Base-by-base conservation (phyloP, 495 filamentous ascomycete species). In the Immersiella caudata region DNA sequence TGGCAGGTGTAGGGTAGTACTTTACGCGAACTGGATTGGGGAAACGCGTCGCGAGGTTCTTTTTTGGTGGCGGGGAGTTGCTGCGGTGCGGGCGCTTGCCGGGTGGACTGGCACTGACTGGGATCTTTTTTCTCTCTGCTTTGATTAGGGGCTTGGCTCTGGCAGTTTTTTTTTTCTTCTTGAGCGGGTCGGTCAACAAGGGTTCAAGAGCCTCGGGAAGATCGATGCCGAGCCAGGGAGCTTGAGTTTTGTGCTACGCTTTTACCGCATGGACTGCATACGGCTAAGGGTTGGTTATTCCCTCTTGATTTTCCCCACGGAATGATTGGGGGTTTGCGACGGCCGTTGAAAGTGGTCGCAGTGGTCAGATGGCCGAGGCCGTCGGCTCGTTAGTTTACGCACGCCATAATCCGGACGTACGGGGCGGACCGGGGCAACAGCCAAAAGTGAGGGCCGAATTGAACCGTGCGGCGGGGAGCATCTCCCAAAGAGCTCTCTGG, bases 371-470 rank as follows among this genome's bases (percentile, higher is more conserved):
- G 40, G 40, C 40, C 40, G 40, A 46, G 40, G 16, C 40, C 16
- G 40, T 12, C 40, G 11, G 9, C 40, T 46, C 40, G 40, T 46
- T 12, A 18, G 11, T 46, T 18, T 12, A 46, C 40, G 40, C 40
- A 46, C 40, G 40, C 9, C 40, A 46, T 46, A 12, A 18, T 46
- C 40, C 40, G 40, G 9, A 46, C 16, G 11, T 14, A 46, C 40
- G 16, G 40, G 40, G 29, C 29, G 29, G 40, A 18, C 40, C 16
- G 40, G 40, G 40, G 29, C 29, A 6, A 18, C 40, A 18, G 40
- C 40, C 40, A 46, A 46, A 46, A 46, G 40, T 46, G 40, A 46
- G 40, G 40, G 40, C 40, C 40, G 40, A 46, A 46, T 46, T 46
- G 40, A 46, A 46, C 40, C 40, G 40, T 46, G 40, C 40, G 40